These are phyloP conservation scores for Marsdenia floribunda DNA, from an alignment of 257 asterid genomes.

Conservation along the genomic window DNA sequence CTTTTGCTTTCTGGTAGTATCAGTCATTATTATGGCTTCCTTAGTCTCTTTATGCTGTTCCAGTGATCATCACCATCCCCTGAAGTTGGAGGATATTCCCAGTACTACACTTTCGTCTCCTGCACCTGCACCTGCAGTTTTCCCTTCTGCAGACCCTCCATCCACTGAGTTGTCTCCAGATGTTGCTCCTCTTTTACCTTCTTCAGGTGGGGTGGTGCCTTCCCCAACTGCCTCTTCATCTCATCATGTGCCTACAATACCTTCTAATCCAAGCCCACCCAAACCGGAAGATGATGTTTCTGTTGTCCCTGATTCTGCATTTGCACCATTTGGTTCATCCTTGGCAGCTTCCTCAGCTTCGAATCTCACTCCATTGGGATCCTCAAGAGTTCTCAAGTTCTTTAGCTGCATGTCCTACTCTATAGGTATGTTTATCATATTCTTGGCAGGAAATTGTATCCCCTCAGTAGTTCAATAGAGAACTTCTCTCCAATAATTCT, in stretches of 20 bases:
- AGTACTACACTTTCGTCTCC: conserved; percentile 21
- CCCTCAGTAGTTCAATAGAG: no score
- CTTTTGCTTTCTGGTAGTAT: conserved; percentile 26
- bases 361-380: conserved; percentile 14
- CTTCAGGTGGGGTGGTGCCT: conserved; percentile 34
- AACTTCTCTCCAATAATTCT: no score
- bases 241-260: conserved; percentile 43
- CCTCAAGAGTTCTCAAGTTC: conserved; percentile 14
- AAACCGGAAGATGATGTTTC: conserved; percentile 47
- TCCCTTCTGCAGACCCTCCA: conserved; percentile 35
- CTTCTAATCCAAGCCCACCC: conserved; percentile 49
- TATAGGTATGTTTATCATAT: no score
- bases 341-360: conserved; percentile 38
- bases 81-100: background rate
- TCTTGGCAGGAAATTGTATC: background rate
- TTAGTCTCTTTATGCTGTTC: conserved; percentile 24
- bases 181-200: conserved; percentile 59
- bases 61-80: background rate
- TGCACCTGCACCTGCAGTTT: conserved; percentile 42
- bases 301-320: conserved; percentile 44
- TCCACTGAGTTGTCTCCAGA: conserved; percentile 48
- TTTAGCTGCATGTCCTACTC: conserved; percentile 15
- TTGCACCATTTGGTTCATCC: conserved; percentile 36
- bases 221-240: conserved; percentile 21
- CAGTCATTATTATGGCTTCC: conserved; percentile 21